Conservation (phyloP, 2,329 filamentous ascomycete species). For the Elsinoe arachidis region DNA sequence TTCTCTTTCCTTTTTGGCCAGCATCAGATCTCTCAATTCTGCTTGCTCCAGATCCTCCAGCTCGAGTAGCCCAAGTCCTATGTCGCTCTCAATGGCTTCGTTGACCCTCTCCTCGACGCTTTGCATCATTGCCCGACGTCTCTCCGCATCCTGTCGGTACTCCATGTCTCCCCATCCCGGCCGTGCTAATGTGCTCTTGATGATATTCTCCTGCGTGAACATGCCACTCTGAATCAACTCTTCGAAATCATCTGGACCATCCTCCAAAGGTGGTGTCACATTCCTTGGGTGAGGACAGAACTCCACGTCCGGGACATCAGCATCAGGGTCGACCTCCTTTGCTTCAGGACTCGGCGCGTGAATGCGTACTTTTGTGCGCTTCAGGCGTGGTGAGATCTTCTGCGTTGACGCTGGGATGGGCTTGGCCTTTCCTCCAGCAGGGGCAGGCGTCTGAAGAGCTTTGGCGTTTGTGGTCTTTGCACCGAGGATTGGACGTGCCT, state of each 20-base stretch:
- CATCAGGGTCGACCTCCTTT: constrained; percentile 31
- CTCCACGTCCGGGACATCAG: constrained; percentile 68
- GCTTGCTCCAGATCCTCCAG: not conserved
- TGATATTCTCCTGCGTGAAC: constrained; percentile 46
- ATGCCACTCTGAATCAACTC: constrained; percentile 23
- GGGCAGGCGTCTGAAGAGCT: constrained; percentile 51
- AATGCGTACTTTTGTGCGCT: constrained; percentile 50
- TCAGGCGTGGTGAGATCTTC: constrained; percentile 49
- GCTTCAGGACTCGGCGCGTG: constrained; percentile 46
- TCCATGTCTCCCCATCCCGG: not conserved
- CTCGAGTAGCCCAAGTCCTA: constrained; percentile 14
- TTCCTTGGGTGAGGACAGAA: constrained; percentile 72
- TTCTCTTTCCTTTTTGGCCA: constrained; percentile 16
- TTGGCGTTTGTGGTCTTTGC: constrained; percentile 97
- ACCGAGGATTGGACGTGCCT: constrained; percentile 59
- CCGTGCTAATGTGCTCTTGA: constrained; percentile 38
- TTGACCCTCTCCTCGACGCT: constrained; percentile 4
- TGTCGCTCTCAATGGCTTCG: constrained; percentile 14
- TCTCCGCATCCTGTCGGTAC: not conserved
- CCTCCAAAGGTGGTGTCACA: constrained; percentile 30
- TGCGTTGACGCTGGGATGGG: constrained; percentile 38
- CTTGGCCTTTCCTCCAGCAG: constrained; percentile 44
- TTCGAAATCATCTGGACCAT: constrained; percentile 25
- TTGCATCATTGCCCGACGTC: too few species aligned
- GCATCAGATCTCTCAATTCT: constrained; percentile 14